Base-by-base conservation (phyloP, 2,329 filamentous ascomycete genomes). In the Apiospora saccharicola region DNA sequence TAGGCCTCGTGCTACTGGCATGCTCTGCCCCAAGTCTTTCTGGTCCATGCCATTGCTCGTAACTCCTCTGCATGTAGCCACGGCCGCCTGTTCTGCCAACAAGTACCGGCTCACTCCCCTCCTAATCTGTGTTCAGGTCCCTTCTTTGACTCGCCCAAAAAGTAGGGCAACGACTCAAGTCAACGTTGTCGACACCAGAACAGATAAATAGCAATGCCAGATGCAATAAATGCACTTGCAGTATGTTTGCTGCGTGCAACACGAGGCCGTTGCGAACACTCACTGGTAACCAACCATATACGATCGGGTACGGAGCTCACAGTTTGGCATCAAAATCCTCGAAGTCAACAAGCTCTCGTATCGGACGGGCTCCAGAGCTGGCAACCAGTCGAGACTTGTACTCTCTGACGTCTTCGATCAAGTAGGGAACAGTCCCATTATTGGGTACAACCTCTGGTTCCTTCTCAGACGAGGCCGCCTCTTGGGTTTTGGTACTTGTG, bases 311-410 rank as follows among this genome's bases (percentile, higher is more conserved):
- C 69, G 30, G 41, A 41, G 43, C 71, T 87, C 81, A 96, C 72
- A 98, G 87, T 85, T 98, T 98, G 19, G 93, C 85, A 75, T 94
- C 94, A 73, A 92, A 86, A 73, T 98, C 96, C 80, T 98, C 93
- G 82, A 96, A 98, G 78, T 95, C 93, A 74, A 88, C 92, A 71
- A 98, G 82, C 75, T 96, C 92, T 79, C 89, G 91, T 43, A 93
- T 89, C 0, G 95, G 90, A 74, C 87, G 87, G 1, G 95, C 90
- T 0, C 94, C 96, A 30, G 89, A 87, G 75, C 91, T 96, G 41
- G 94, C 88, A 73, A 89, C 85, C 77, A 98, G 86, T 19, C 90
- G 86, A 0, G 93, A 91, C 86, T 96, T 97, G 88, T 92, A 98
- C 43, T 89, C 88, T 73, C 92, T 88, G 3, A 98, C 92, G 79